A percentile compares a stretch with the other conserved stretches of the same genome.
These are phyloP conservation scores for Triangularia verruculosa DNA, from an alignment of 2,329 filamentous ascomycete genomes.

Conservation along the genomic window DNA sequence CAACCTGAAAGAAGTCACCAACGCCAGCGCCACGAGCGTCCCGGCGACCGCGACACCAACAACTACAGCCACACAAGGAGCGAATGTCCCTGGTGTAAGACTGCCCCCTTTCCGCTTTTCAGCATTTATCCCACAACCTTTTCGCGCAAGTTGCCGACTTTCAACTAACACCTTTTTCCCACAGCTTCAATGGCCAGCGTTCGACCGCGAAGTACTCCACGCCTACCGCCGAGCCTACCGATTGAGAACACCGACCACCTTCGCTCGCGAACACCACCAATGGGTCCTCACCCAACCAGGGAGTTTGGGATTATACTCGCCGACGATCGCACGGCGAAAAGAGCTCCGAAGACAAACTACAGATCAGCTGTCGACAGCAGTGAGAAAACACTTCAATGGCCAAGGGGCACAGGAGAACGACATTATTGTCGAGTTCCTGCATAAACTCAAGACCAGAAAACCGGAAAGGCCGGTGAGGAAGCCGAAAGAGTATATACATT, in stretches of 20 bases:
- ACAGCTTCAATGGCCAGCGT: slow-evolving; percentile 64
- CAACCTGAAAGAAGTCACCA: slow-evolving; percentile 45
- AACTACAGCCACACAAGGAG: slow-evolving; percentile 22
- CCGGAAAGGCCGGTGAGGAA: slow-evolving; percentile 36
- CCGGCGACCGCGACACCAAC: slow-evolving; percentile 25
- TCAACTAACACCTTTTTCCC: not conserved
- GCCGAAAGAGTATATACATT: slow-evolving; percentile 20
- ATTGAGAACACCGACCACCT: slow-evolving; percentile 68
- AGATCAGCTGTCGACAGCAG: slow-evolving; percentile 67
- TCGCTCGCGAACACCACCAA: slow-evolving; percentile 61
- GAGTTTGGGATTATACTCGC: slow-evolving; percentile 68
- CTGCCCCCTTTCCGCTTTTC: not conserved
- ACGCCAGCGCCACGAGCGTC: slow-evolving; percentile 30
- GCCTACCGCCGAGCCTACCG: slow-evolving; percentile 72
- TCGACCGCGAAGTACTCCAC: slow-evolving; percentile 67
- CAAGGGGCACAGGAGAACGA: slow-evolving; percentile 78
- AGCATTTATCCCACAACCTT: not conserved
- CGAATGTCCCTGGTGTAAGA: slow-evolving; percentile 25
- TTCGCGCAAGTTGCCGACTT: not conserved
- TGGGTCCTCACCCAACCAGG: slow-evolving; percentile 58
- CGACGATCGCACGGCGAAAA: slow-evolving; percentile 69
- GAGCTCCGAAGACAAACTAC: slow-evolving; percentile 66
- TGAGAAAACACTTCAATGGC: slow-evolving; percentile 81
- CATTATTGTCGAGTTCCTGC: slow-evolving; percentile 75
- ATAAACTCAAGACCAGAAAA: slow-evolving; percentile 60